Conservation (phyloP, 768 basidiomycete genomes). For the Phylloporus scabripes region DNA sequence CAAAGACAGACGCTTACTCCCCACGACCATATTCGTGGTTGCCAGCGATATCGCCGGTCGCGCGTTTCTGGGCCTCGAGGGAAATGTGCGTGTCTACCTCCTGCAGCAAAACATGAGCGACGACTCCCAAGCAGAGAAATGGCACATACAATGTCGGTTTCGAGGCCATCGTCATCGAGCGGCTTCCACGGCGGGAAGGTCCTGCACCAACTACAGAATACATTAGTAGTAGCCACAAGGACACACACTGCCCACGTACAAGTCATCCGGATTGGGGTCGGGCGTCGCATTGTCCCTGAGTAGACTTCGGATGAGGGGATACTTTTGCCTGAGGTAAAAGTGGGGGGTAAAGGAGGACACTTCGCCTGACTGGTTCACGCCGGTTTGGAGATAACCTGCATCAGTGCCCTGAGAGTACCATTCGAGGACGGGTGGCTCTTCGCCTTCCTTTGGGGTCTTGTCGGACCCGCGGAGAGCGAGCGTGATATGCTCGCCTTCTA, state of each 20-base stretch:
- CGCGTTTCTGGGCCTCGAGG: not conserved
- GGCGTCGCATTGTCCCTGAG: constrained; percentile 10
- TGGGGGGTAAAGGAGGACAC: constrained; percentile 4
- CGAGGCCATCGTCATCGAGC: constrained; percentile 7
- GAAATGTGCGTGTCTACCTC: not conserved
- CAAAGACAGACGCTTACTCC: not conserved
- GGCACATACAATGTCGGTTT: not conserved
- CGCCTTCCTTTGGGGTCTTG: not conserved
- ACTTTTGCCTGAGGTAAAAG: constrained; percentile 9
- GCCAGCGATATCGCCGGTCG: constrained; percentile 1
- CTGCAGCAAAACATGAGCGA: not conserved
- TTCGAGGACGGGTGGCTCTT: not conserved
- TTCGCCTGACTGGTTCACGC: not conserved
- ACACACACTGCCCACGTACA: constrained; percentile 3
- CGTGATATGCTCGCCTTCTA: constrained; percentile 9
- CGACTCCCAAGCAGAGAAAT: not conserved
- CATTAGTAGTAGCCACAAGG: no score
- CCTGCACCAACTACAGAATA: constrained; percentile 7
- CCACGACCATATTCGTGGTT: not conserved
- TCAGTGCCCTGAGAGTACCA: constrained; percentile 7
- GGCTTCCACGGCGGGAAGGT: constrained; percentile 12
- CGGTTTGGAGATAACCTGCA: not conserved
- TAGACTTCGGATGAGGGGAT: constrained; percentile 5
- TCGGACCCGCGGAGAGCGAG: constrained; percentile 6
- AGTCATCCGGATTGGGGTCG: constrained; percentile 7